phyloP scores from a whole-genome alignment of 208 protist genomes.

The Naegleria lovaniensis region DNA sequence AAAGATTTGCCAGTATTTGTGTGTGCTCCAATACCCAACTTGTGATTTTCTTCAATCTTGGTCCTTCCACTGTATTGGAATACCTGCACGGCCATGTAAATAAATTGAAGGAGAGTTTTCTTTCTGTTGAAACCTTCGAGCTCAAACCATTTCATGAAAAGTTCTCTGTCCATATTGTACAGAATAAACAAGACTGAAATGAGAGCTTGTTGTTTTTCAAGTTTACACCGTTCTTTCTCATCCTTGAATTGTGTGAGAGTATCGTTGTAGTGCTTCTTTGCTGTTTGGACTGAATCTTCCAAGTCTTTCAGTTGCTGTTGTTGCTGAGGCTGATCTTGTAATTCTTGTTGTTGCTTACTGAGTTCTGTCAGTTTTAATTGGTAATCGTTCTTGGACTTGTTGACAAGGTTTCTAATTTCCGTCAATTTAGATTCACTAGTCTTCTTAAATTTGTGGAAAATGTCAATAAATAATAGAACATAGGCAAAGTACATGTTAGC shows the following conservation, averaged over 20 bases:
- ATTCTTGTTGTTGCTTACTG: neutral
- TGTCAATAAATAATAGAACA: neutral
- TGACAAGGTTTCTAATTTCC: neutral
- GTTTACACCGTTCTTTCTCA: neutral
- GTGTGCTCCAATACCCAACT: neutral
- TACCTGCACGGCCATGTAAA: neutral
- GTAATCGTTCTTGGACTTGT: neutral
- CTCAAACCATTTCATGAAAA: slow-evolving; percentile 7
- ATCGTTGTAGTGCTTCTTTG: neutral
- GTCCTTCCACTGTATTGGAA: slow-evolving; percentile 16
- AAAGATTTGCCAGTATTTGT: neutral
- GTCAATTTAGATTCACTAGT: neutral
- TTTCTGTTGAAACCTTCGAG: neutral
- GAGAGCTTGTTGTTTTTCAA: neutral
- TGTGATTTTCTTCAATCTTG: neutral
- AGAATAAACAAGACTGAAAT: neutral
- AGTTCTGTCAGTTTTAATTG: neutral
- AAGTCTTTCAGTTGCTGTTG: neutral
- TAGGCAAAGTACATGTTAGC: neutral
- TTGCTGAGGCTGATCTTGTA: neutral
- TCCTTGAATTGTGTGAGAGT: neutral
- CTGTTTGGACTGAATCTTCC: neutral
- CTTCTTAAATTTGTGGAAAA: neutral
- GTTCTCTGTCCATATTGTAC: neutral
- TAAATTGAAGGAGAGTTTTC: neutral